Conservation (phyloP, 768 basidiomycete species). For the Amanita pseudoporphyria region DNA sequence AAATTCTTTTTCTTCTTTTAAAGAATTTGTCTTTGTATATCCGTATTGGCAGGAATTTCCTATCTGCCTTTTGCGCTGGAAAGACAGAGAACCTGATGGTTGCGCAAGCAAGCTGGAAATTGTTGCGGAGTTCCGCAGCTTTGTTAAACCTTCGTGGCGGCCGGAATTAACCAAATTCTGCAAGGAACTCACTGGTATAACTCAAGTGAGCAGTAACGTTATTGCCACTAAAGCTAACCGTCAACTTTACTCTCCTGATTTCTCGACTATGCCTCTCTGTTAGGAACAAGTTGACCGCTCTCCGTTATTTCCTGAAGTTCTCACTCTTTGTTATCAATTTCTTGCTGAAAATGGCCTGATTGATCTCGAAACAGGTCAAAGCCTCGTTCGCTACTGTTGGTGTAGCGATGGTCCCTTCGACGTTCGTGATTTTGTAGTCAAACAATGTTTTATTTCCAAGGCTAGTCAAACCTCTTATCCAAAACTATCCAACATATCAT, state of each 20-base stretch:
- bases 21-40: neutral
- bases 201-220: constrained; percentile 52
- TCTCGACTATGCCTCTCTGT: neutral
- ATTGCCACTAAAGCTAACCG: neutral
- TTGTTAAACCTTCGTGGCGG: constrained; percentile 81
- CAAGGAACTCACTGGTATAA: constrained; percentile 81
- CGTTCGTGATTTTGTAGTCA: constrained; percentile 76
- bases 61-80: constrained; percentile 82
- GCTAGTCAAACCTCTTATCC: constrained; percentile 27
- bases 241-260: neutral
- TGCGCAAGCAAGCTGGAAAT: constrained; percentile 51
- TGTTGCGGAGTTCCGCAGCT: constrained; percentile 78
- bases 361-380: constrained; percentile 44
- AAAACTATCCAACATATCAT: neutral
- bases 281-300: constrained; percentile 77
- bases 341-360: constrained; percentile 64
- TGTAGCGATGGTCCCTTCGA: constrained; percentile 82
- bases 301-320: constrained; percentile 63
- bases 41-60: constrained; percentile 73
- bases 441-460: constrained; percentile 84
- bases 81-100: constrained; percentile 43
- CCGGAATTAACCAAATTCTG: constrained; percentile 81
- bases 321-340: constrained; percentile 56
- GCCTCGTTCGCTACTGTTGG: constrained; percentile 64
- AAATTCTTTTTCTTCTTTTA: no score